Base-by-base conservation (phyloP, 768 basidiomycete genomes). In the Russula sp. region DNA sequence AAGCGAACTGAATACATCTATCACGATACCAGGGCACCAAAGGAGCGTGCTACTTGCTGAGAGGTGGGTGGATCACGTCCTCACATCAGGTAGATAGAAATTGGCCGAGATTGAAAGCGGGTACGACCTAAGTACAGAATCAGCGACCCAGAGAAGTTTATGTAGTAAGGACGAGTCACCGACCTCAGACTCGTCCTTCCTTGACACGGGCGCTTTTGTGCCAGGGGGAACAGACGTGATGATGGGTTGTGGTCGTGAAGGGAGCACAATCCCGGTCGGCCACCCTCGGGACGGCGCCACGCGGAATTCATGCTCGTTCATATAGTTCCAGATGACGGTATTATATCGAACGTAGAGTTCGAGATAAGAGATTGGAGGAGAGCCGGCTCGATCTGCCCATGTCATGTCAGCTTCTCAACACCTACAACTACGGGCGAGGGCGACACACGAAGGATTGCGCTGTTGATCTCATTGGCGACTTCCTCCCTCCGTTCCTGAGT, bases 391-490 rank as follows among this genome's bases (percentile, higher is more conserved):
- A 68, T 82, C 88, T 90, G 51, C 29, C 51, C 29, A 9, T 14
- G 20, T 35, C n/a, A 34, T 7, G 42, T 59, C 42, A 59, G 29
- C 29, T 18, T 7, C 18, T 41, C 32, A 20, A 53, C 20, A n/a
- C 18, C 42, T 10, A 52, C 16, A 25, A 35, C 38, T 41, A 10
- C 32, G 38, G 34, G 11, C 10, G 16, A 48, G 22, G 14, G 52
- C 10, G 2, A 79, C 90, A 70, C 67, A 94, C 94, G 76, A 13
- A 97, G 73, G 50, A 97, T 88, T 16, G 93, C 94, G 47, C 83
- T 79, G 66, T 95, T 89, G 45, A 98, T 85, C 74, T 94, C 90
- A 60, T 92, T 88, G 6, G 93, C 93, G 22, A 97, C 81, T 6
- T 82, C 83, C 65, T 90, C 87, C 61, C 94, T 81, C 69, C 94